Base-by-base conservation (phyloP, 306 rosid genomes). In the Trifolium subterraneum region DNA sequence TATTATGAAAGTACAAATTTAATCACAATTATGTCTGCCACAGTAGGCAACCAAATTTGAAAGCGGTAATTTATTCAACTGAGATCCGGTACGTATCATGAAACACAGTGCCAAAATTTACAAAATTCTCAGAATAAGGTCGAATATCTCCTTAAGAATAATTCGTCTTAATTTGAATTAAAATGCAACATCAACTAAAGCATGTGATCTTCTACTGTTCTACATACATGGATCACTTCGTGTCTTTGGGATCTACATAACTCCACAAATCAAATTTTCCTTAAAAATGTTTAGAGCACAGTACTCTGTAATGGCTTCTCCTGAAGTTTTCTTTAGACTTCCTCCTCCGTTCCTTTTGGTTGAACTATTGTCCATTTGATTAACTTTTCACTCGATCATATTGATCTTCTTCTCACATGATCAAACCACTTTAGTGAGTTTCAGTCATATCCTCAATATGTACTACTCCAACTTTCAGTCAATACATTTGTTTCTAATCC, bases 341-440 rank as follows among this genome's bases (percentile, higher is more conserved):
- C 39, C 39, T 33, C 52, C 14, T 45, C 31, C 13, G 58, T 14
- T 3, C 62, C 29, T 45, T 59, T 77, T 15, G 11, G 33, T 62
- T 62, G 12, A 15, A 59, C 52, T 58, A 45, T 33, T 19, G n/a
- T 44, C 58, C 31, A 20, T 44, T 44, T 59, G 62, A 68, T 45
- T 38, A 48, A 58, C 54, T 77, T 59, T 35, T 33, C 20, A 58
- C 14, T 27, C 60, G 7, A 18, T 11, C 48, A 44, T 31, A 27
- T 44, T 11, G 33, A 33, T 16, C 27, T 23, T 72, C 23, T 20
- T 72, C 56, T n/a, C 64, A 47, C 22, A 47, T 60, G 68, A 69
- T 31, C 75, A 77, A 47, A 77, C 74, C 55, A 48, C 75, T 33
- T 69, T 20, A 3, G 48, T 29, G 6, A 56, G 52, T 33, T 70